These are phyloP conservation scores for Samsoniella hepiali DNA, from an alignment of 2,329 filamentous ascomycete species.

Conservation along the genomic window DNA sequence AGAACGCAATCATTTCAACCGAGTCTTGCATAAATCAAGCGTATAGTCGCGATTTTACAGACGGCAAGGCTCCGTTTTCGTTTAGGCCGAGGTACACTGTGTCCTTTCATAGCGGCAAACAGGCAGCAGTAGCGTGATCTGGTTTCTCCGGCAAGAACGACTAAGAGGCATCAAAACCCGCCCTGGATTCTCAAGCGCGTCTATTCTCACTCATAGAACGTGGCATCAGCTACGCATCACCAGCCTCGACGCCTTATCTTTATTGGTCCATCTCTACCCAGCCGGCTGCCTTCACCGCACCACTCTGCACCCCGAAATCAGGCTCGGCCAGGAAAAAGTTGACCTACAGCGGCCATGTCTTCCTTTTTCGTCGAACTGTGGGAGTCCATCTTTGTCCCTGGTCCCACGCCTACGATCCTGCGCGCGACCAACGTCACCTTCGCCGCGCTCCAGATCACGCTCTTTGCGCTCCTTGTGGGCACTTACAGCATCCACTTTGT, in stretches of 20 bases:
- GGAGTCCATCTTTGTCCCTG: slow-evolving; percentile 90
- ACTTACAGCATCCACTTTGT: slow-evolving; percentile 89
- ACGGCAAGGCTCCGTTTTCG: neutral
- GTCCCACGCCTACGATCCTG: slow-evolving; percentile 82
- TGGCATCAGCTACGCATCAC: neutral
- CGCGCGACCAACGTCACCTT: slow-evolving; percentile 89
- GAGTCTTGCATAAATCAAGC: neutral
- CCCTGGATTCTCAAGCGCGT: neutral
- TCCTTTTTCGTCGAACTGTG: slow-evolving; percentile 73
- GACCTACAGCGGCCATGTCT: slow-evolving; percentile 43
- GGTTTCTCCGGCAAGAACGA: neutral
- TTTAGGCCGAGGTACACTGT: neutral
- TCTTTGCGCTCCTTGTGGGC: slow-evolving; percentile 70
- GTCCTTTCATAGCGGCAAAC: slow-evolving; percentile 6
- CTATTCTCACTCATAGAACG: neutral
- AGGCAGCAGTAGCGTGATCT: slow-evolving; percentile 9
- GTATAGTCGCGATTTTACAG: neutral
- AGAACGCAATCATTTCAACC: neutral
- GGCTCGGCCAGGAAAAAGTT: neutral
- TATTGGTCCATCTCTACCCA: neutral
- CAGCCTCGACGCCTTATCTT: neutral
- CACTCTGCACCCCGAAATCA: neutral
- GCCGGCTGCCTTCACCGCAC: neutral
- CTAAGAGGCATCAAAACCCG: neutral
- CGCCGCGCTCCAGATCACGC: slow-evolving; percentile 75